phyloP scores from a whole-genome alignment of 129 eudicot species.

The Chrysanthemum seticuspe region DNA sequence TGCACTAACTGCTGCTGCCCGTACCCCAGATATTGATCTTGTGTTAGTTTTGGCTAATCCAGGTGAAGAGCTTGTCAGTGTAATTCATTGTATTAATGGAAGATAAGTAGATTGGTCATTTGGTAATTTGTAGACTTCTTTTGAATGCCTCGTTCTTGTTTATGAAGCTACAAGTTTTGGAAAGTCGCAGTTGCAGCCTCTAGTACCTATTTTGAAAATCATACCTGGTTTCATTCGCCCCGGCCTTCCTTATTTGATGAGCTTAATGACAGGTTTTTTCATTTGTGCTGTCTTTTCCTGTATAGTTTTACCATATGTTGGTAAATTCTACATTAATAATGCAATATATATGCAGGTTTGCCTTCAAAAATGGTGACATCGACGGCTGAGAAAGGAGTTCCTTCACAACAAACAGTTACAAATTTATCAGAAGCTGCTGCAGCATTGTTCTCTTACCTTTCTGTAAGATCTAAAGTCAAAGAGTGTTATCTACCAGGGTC shows the following conservation, averaged over 20 bases:
- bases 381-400: constrained; percentile 34
- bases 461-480: constrained; percentile 41
- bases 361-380: constrained; percentile 31
- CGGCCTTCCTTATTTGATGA: constrained; percentile 25
- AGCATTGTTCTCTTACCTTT: constrained; percentile 38
- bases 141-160: constrained; percentile 3
- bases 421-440: constrained; percentile 26
- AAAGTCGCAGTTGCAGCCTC: constrained; percentile 36
- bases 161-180: constrained; percentile 59
- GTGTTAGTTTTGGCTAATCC: constrained; percentile 64
- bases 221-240: constrained; percentile 17
- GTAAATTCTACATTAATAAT: background rate
- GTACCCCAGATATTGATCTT: constrained; percentile 53
- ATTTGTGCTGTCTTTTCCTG: background rate
- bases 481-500: constrained; percentile 5
- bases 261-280: constrained; percentile 25
- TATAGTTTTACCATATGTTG: background rate
- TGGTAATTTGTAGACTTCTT: constrained; percentile 1
- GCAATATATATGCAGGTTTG: constrained; percentile 25
- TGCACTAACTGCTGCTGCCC: constrained; percentile 63
- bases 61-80: constrained; percentile 28
- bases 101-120: no score
- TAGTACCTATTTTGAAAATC: constrained; percentile 6
- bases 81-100: background rate
- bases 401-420: constrained; percentile 43